Evolutionary conservation across 768 basidiomycete species (phyloP), one percentile per base, ranked within the genome.

Genomic region (Paxillus rubicundulus): DNA sequence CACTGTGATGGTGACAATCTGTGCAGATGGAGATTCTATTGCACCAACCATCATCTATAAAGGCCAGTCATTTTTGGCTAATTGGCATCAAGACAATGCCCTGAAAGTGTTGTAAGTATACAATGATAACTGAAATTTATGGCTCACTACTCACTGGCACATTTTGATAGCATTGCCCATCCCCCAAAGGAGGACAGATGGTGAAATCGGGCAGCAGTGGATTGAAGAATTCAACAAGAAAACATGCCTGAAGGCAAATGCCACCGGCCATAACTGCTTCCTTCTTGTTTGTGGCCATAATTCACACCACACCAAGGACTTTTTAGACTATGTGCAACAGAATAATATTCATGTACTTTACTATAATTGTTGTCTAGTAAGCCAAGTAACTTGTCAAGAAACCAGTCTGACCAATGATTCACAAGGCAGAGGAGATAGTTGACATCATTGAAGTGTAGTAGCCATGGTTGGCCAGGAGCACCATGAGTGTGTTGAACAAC

Each of bases 251-350:
- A 75, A 77, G 53, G 70, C 69, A 6, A 49, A 42, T n/a, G n/a
- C n/a, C n/a, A n/a, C n/a, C 16, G 70, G 70, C 2, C 39, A 58
- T 8, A 48, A 55, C 14, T 55, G 66, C 0, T 50, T 76, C 3
- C 73, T 80, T 14, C 52, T 73, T 17, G 67, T 80, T 12, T 74
- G 79, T 64, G 74, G 78, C 6, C 78, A 81, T 48, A 69, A 61
- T 47, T 77, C 72, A 0, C 77, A 79, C 50, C 72, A 68, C 51
- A 71, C 68, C 7, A 37, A 46, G 9, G 61, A 45, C 13, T 74
- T 78, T 51, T 72, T 81, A 16, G 47, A 66, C 9, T 74, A 72
- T 60, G 72, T 72, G 3, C 54, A 54, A 8, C 45, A 61, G 2
- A 52, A 77, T 56, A 61, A 68, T 2, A 79, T 80, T 28, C 45